Evolutionary conservation across 257 asterid species (phyloP), one percentile per base, ranked within the genome.

Genomic region (Galeopsis tetrahit): DNA sequence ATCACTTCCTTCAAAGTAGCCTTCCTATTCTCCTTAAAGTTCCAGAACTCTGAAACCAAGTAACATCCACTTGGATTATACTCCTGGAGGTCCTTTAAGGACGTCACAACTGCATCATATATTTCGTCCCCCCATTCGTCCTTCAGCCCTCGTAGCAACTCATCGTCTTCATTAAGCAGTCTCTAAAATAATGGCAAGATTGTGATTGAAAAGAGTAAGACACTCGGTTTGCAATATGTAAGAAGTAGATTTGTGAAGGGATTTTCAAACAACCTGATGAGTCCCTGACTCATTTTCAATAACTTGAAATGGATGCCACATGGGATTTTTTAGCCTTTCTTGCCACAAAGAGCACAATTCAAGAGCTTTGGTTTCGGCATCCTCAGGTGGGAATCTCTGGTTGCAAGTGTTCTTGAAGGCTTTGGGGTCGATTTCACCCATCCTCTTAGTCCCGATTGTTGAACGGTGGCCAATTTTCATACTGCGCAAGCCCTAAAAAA

Each of bases 311-410:
- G 97, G 97, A 77, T 85, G 81, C 98, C 97, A 90, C 0, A 62
- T 73, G 4, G 92, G 66, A 35, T 81, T 44, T 65, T 75, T 81
- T 69, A 90, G 34, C 36, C 72, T 80, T 48, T 85, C 96, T 80
- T 93, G 88, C 98, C 98, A 93, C 3, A 75, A 65, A 35, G 97
- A 85, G 74, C 89, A 81, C 10, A 85, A 57, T 65, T 87, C 84
- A 5, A 61, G 13, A 11, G 97, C 87, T 77, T 82, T 85, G 28
- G 72, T 43, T 0, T 87, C 92, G 40, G 84, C 90, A 49, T 93
- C 98, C 48, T 67, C 84, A 2, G 65, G 57, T 10, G 88, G 52
- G 52, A 63, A 90, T 63, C 70, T 86, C 44, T 75, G 48, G 34
- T 79, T 86, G 82, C 95, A 89, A 17, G 76, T 75, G 4, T 52